These are phyloP conservation scores for Epicoccum sorghinum DNA, from an alignment of 2,329 filamentous ascomycete genomes.

Conservation along the genomic window DNA sequence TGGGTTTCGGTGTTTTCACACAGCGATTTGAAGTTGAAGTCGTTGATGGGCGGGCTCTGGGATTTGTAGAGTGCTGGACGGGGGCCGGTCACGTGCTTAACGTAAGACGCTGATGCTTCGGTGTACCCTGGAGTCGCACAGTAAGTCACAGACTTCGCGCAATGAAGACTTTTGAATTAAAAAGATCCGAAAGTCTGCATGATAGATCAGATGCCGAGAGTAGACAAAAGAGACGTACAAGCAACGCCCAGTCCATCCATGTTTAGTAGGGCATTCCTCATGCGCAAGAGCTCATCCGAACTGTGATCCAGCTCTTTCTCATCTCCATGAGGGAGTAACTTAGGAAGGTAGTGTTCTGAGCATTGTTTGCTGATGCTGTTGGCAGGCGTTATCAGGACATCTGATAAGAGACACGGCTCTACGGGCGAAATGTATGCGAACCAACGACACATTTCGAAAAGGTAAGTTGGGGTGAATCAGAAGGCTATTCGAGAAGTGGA, in stretches of 20 bases:
- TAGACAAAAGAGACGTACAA: conserved; percentile 43
- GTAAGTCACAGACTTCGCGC: neutral
- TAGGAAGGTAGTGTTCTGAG: conserved; percentile 60
- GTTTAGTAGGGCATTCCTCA: conserved; percentile 60
- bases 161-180: too few relatives aligned
- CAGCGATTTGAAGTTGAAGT: conserved; percentile 60
- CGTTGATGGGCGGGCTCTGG: conserved; percentile 58
- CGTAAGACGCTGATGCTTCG: conserved; percentile 49
- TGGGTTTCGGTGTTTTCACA: conserved; percentile 58
- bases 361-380: conserved; percentile 46
- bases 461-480: too few relatives aligned
- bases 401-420: conserved; percentile 61
- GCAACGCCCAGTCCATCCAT: conserved; percentile 62
- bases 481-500: too few relatives aligned
- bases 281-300: conserved; percentile 52
- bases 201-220: neutral
- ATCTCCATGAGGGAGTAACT: conserved; percentile 55
- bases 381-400: conserved; percentile 57
- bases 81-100: conserved; percentile 44
- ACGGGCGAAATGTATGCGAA: conserved; percentile 61
- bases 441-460: conserved; percentile 54
- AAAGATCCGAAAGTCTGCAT: neutral
- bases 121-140: conserved; percentile 51
- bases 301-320: conserved; percentile 49
- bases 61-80: conserved; percentile 60